Base-by-base conservation (phyloP, 129 eudicot genomes). In the Scalesia atractyloides region DNA sequence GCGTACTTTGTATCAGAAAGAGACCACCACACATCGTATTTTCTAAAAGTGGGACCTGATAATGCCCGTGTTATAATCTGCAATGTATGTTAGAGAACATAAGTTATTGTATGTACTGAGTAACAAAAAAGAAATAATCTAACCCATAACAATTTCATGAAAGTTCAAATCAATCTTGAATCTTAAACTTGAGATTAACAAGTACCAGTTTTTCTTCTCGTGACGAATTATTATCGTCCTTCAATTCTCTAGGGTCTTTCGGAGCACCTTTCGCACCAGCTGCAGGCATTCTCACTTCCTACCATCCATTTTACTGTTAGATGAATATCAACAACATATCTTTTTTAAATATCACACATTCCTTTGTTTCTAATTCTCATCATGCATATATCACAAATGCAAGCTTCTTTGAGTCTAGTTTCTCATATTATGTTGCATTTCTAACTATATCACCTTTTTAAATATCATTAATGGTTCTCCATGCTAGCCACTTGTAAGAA, bases 251-350 rank as follows among this genome's bases (percentile, higher is more conserved):
- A 48, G 92, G 97, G 78, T 90, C 86, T 72, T 88, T 95, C 0
- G 96, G 81, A 54, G 87, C 82, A 17, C 96, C 97, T 85, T 95
- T 95, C 70, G 91, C 64, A 78, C 97, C 97, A 84, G 97, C 97
- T 67, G 99, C 99, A 46, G 97, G 99, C 90, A 95, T 86, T 82
- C 99, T 84, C 64, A 91, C 99, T 91, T 95, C 97, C 98, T 94
- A 84, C 54, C 77, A 87, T 4, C 15, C 66, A 74, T 58, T 43
- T 20, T 14, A n/a, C 63, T 15, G 76, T 73, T 70, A 80, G 80
- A 71, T 26, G 67, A 54, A 66, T 71, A 80, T 63, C 26, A 17
- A 30, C 74, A 72, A 68, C 64, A 62, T 67, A 20, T 54, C 71
- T 66, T 44, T 65, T 51, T 49, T 16, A 9, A 37, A 51, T 24